A percentile compares a stretch with the other conserved stretches of the same genome.
These are phyloP conservation scores for Globisporangium polare DNA, from an alignment of 352 stramenopile genomes.

Conservation along the genomic window DNA sequence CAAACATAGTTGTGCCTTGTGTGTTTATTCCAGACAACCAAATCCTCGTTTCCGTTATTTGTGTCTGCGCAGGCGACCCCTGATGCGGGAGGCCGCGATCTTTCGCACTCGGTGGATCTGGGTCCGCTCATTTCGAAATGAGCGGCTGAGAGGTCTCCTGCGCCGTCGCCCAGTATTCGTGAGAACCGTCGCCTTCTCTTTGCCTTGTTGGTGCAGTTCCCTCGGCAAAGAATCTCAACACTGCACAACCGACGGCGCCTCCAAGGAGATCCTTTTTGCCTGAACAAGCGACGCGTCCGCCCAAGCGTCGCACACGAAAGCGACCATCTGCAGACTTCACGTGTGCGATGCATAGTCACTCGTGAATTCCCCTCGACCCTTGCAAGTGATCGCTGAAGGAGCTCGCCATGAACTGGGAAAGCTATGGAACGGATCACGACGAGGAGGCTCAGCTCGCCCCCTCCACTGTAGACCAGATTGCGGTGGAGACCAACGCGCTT, in stretches of 20 bases:
- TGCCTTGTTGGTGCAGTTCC: background rate
- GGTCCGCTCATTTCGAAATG: conserved; percentile 3
- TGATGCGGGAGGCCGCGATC: background rate
- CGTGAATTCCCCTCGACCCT: background rate
- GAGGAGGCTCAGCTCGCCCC: background rate
- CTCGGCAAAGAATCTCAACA: background rate
- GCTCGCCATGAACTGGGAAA: conserved; percentile 15
- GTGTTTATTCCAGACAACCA: background rate
- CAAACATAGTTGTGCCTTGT: background rate
- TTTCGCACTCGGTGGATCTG: background rate
- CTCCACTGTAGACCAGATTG: conserved; percentile 13
- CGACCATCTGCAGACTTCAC: background rate
- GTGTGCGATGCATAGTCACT: background rate
- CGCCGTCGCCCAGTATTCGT: background rate
- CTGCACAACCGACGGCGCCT: background rate
- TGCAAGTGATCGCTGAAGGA: conserved; percentile 5
- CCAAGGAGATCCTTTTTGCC: background rate
- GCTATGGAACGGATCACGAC: conserved; percentile 17
- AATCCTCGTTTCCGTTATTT: background rate
- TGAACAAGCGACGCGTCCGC: background rate
- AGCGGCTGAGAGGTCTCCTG: conserved; percentile 1
- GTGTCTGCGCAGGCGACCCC: background rate
- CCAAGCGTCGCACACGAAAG: background rate
- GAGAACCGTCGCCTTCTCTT: background rate
- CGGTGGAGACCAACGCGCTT: background rate